These are phyloP conservation scores for Parastagonospora avenae DNA, from an alignment of 2,329 filamentous ascomycete genomes.

Conservation along the genomic window DNA sequence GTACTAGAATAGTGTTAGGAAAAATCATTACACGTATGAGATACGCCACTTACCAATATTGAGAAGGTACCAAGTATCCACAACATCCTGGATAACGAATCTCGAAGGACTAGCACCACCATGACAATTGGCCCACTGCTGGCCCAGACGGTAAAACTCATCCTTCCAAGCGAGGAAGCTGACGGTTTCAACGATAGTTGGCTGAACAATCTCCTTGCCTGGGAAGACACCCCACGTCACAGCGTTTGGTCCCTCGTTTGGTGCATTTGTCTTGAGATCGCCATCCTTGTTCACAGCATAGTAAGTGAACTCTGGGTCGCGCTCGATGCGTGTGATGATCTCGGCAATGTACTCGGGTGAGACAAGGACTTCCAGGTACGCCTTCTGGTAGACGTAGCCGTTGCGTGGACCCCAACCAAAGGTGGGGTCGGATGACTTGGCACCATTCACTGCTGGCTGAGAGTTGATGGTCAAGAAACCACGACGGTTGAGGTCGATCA, in stretches of 20 bases:
- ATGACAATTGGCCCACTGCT: slow-evolving; percentile 94
- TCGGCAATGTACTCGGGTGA: slow-evolving; percentile 78
- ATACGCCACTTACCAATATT: slow-evolving; percentile 76
- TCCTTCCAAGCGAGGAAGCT: slow-evolving; percentile 99
- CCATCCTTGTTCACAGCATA: slow-evolving; percentile 89
- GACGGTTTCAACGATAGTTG: slow-evolving; percentile 97
- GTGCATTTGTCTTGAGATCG: slow-evolving; percentile 81
- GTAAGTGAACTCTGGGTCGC: slow-evolving; percentile 84
- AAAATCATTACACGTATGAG: neutral
- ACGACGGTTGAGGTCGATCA: slow-evolving; percentile 81
- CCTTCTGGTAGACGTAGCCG: slow-evolving; percentile 98
- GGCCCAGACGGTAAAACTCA: slow-evolving; percentile 89
- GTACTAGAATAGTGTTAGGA: slow-evolving; percentile 64
- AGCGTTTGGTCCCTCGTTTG: slow-evolving; percentile 89
- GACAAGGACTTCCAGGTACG: slow-evolving; percentile 90
- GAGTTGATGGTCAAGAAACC: slow-evolving; percentile 97
- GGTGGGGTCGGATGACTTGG: slow-evolving; percentile 82
- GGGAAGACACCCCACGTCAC: slow-evolving; percentile 99
- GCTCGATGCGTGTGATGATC: slow-evolving; percentile 77
- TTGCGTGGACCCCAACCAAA: slow-evolving; percentile 95
- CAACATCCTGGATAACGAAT: slow-evolving; percentile 77
- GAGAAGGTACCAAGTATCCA: slow-evolving; percentile 90
- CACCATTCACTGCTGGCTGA: slow-evolving; percentile 90
- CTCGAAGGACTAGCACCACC: slow-evolving; percentile 76
- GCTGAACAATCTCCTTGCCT: slow-evolving; percentile 98